A percentile compares a stretch with the other conserved stretches of the same genome.
phyloP scores from a whole-genome alignment of 148 eudicot species.

The Cornus controversa region DNA sequence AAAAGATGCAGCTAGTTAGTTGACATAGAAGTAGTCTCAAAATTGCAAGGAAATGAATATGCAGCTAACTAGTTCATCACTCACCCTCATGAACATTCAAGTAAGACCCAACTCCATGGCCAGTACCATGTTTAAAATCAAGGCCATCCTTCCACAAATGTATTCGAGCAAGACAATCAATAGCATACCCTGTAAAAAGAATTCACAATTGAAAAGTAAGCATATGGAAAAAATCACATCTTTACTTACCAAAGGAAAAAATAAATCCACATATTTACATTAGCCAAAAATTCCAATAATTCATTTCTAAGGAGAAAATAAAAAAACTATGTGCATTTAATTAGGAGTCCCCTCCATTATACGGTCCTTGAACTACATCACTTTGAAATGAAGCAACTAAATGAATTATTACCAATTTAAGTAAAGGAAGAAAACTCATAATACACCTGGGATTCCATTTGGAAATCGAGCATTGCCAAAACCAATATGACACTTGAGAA shows the following conservation, averaged over 20 bases:
- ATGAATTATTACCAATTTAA: background rate
- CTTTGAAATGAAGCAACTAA: conserved; percentile 1
- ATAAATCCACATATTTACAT: background rate
- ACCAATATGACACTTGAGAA: conserved; percentile 88
- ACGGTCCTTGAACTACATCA: background rate
- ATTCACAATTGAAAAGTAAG: background rate
- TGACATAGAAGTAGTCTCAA: background rate
- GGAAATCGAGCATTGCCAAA: conserved; percentile 90
- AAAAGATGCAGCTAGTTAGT: background rate
- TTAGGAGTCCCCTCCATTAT: background rate
- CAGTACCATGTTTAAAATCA: conserved; percentile 98
- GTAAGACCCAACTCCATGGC: conserved; percentile 91
- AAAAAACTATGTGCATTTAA: background rate
- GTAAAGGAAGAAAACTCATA: background rate
- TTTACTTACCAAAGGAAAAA: background rate
- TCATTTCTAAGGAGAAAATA: background rate
- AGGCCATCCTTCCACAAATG: conserved; percentile 96
- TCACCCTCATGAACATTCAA: conserved; percentile 96
- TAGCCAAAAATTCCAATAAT: background rate
- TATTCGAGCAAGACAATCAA: conserved; percentile 88
- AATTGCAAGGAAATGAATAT: conserved; percentile 5
- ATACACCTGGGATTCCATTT: conserved; percentile 93
- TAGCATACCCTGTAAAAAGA: conserved; percentile 57
- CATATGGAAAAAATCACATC: background rate
- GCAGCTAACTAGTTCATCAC: conserved; percentile 14